Base-by-base conservation (phyloP, 208 protist species). In the Tetramitus jugosus region DNA sequence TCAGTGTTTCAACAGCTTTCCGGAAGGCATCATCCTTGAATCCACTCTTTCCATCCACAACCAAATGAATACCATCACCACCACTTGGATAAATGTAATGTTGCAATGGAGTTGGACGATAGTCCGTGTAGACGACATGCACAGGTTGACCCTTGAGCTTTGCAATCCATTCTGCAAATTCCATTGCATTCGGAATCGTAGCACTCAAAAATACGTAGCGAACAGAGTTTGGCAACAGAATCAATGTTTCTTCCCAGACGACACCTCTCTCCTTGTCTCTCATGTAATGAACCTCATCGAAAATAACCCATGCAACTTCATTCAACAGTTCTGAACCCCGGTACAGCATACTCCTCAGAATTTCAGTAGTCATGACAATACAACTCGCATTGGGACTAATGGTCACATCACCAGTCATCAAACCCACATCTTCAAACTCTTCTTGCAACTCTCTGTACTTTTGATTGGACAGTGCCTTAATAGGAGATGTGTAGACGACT, bases 281-380 rank as follows among this genome's bases (percentile, higher is more conserved):
- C 94, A 99, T 98, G 89, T 99, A 99, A 87, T 99, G 98, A 67
- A 99, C 97, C 87, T 99, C 97, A 84, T 99, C 98, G 81, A 99
- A 99, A 49, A 99, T 91, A 17, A 99, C 98, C 90, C 97, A 99
- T 31, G 93, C 93, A 8, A 99, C 95, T 84, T 99, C 97, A 29
- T 97, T 92, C 76, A 99, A 93, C 74, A 99, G 91, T 81, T 98
- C 96, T 0, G 93, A 96, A 42, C 97, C 97, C 49, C 93, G 86
- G 87, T 99, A 99, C 4, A 99, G 87, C 97, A 99, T 99, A 78
- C 87, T 96, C 26, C 98, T 91, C 14, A 99, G 87, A 93, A 99
- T 99, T 85, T 99, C 97, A 26, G 97, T 99, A 4, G 98, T 99
- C 97, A 99, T 99, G 7, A 99, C 98, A 39, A 99, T 88, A 79